These are phyloP conservation scores for Talaromyces piceae DNA, from an alignment of 2,329 filamentous ascomycete species.

Conservation along the genomic window DNA sequence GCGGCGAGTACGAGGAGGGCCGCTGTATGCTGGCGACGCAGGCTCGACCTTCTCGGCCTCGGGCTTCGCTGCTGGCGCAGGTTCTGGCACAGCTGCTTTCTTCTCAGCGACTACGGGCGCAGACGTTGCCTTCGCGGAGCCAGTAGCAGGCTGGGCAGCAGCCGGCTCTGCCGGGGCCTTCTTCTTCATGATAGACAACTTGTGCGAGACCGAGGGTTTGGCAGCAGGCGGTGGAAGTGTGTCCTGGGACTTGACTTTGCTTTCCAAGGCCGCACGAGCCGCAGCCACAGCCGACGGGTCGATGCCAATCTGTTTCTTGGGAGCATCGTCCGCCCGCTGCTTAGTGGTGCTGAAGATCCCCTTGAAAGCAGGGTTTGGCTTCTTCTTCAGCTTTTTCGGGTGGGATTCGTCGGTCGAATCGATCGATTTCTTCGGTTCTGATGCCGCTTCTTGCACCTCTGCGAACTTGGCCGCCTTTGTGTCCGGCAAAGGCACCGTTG, in stretches of 20 bases:
- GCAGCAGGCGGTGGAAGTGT: slow-evolving; percentile 7
- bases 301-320: slow-evolving; percentile 26
- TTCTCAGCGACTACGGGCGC: slow-evolving; percentile 3
- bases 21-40: slow-evolving; percentile 15
- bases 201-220: slow-evolving; percentile 18
- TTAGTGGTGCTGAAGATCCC: slow-evolving; percentile 36
- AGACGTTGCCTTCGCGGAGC: slow-evolving; percentile 8
- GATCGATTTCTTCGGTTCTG: slow-evolving; percentile 26
- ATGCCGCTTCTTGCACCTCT: slow-evolving; percentile 22
- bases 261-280: slow-evolving; percentile 36
- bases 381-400: slow-evolving; percentile 36
- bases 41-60: slow-evolving; percentile 18
- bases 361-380: slow-evolving; percentile 34
- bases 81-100: slow-evolving; percentile 8
- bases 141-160: not conserved
- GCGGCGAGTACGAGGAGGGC: slow-evolving; percentile 38
- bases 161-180: slow-evolving; percentile 17
- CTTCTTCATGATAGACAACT: slow-evolving; percentile 24
- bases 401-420: slow-evolving; percentile 22
- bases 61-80: slow-evolving; percentile 22
- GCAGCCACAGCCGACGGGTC: slow-evolving; percentile 34
- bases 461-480: slow-evolving; percentile 11
- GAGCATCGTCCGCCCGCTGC: slow-evolving; percentile 25
- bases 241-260: slow-evolving; percentile 28
- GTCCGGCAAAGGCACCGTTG: slow-evolving; percentile 13